Base-by-base conservation (phyloP, 805 yeast species). In the Jamesozyma gamospora region DNA sequence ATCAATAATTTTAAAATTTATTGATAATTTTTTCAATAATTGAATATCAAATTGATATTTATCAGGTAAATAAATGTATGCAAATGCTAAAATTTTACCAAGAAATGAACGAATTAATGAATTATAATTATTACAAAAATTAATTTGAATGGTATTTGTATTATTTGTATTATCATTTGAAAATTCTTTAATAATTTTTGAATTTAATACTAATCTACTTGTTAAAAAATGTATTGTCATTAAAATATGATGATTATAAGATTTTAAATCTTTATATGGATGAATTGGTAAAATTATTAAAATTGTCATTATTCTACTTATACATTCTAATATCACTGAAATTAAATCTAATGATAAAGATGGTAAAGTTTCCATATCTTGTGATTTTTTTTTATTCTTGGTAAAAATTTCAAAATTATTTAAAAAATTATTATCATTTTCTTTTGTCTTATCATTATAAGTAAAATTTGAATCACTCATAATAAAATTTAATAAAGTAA, bases 291-390 rank as follows among this genome's bases (percentile, higher is more conserved):
- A 11, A n/a, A 49, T 39, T 43, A 52, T 46, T 25, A 46, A 34
- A 13, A 46, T 42, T 2, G 62, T 44, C 41, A 58, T 45, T 14
- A 63, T 44, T 35, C 62, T 51, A 36, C 64, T 58, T 12, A 63
- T 47, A 32, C 60, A 53, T 37, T 64, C 67, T 28, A 64, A 36
- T 4, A 53, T 44, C 6, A 61, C 60, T 3, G 64, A 55, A 1
- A 54, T 34, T n/a, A 50, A 33, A 16, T 53, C 56, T 9, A 46
- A 42, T 16, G 43, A 41, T 27, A 53, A 34, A n/a, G 13, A 4
- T 12, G 40, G 32, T n/a, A 19, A 18, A 19, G 19, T n/a, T 7
- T 32, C 34, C 10, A 38, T 5, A 21, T 21, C 24, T 8, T 21
- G 24, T 21, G 24, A 21, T 6, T 21, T 21, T 21, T 21, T 5